Base-by-base conservation (phyloP, 768 basidiomycete genomes). In the Auriscalpium vulgare region DNA sequence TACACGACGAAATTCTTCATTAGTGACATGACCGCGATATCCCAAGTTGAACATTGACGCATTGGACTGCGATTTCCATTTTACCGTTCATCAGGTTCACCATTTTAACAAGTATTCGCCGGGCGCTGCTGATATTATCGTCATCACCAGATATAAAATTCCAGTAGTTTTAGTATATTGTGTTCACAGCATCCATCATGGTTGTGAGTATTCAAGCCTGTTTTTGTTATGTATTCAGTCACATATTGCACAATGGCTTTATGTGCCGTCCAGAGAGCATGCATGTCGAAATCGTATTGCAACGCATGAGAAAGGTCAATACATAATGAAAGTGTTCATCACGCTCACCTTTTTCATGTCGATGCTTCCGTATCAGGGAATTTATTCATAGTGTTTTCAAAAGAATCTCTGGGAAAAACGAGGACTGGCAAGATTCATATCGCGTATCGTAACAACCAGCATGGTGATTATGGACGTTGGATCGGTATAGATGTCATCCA, bases 191-290 rank as follows among this genome's bases (percentile, higher is more conserved):
- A 0, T 74, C 65, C 63, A 77, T 75, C 29, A 74, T 65, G 14
- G 62, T n/a, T 62, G 59, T 74, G 67, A 0, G 71, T 74, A 46
- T 76, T 79, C 11, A 79, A 56, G 3, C 61, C 43, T 0, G 64
- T 47, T 58, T 79, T 79, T 0, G 73, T 75, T 0, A 78, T 67
- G 60, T 79, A 79, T 36, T 78, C 74, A 5, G 75, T 66, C 0
- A 75, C 66, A 63, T 76, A 76, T 19, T 67, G 60, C 0, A 75
- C 56, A 2, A 74, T 64, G 11, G 72, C 66, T 51, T 75, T 74
- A 1, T 77, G 65, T 1, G 70, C 63, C 3, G 75, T 76, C 75
- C 75, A 17, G 72, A 75, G 16, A 69, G 50, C 1, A 76, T 48
- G 52, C 69, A 68, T 0, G 72, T 71, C 0, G 72, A 66, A 63